Evolutionary conservation across 2,329 filamentous ascomycete genomes (phyloP), one percentile per base, ranked within the genome.

Genomic region (Penicillium italicum): DNA sequence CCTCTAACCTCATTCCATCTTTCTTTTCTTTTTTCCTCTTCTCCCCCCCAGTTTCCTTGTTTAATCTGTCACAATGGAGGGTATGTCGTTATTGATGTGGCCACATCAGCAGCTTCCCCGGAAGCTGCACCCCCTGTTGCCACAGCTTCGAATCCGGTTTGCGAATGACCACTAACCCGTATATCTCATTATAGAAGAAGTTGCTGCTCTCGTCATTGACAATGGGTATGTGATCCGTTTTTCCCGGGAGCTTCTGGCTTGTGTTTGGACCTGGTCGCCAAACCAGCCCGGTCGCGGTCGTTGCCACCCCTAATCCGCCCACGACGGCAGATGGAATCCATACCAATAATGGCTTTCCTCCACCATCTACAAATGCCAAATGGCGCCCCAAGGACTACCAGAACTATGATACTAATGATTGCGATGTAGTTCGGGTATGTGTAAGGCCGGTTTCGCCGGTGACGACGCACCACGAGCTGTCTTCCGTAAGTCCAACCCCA

Each of bases 361-460:
- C 18, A 22, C 53, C 42, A 22, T 33, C 40, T 40, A 42, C 47
- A 56, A 42, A 26, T 12, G 20, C 24, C 44, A 48, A 20, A 11
- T 40, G 30, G 55, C 37, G 26, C 43, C 37, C 9, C 22, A 26
- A 53, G 20, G 12, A 33, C 24, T 31, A 18, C 11, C 20, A 50
- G 38, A 46, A 50, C 45, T 47, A 46, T 50, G 46, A 60, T 62
- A 63, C 67, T 70, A 61, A 71, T 65, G 48, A 50, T 50, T 66
- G 55, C 67, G 47, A 58, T 74, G 64, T 79, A 97, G 93, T 88
- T 97, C 94, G 82, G 94, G 94, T 87, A 97, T 99, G 94, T 99
- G 94, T 85, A 99, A 99, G 86, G 94, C 94, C 89, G 94, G 94
- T 92, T 99, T 99, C 83, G 94, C 94, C 85, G 94, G 94, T 91